Evolutionary conservation across 805 yeast species (phyloP).

Genomic region (Candida nanaspora): DNA sequence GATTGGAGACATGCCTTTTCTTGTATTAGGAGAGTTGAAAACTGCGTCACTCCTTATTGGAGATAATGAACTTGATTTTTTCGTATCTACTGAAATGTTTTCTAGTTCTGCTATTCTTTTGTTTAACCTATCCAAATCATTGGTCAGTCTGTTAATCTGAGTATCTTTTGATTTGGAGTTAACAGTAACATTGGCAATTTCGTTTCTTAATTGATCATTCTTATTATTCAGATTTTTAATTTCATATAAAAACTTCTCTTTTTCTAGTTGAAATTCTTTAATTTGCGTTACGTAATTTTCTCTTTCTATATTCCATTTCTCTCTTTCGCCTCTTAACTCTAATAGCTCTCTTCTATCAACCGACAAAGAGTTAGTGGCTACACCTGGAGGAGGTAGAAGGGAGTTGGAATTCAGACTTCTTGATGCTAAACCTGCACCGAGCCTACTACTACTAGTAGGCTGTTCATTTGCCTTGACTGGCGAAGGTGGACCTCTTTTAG

Average conservation of each 20-base stretch:
- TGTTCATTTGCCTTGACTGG: constrained; percentile 44
- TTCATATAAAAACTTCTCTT: constrained; percentile 25
- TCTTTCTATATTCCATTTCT: constrained; percentile 33
- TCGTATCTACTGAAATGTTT: constrained; percentile 19
- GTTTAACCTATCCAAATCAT: constrained; percentile 55
- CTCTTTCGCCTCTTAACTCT: constrained; percentile 46
- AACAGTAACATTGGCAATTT: constrained; percentile 42
- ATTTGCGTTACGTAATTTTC: constrained; percentile 21
- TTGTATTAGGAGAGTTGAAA: not conserved
- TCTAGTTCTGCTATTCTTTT: constrained; percentile 48
- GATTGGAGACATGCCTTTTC: not conserved
- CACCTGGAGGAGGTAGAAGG: constrained; percentile 3
- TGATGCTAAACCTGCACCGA: constrained; percentile 13
- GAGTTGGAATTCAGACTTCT: constrained; percentile 14
- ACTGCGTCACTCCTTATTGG: not conserved
- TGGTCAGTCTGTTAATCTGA: constrained; percentile 50
- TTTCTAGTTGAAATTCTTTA: constrained; percentile 22
- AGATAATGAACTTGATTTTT: not conserved
- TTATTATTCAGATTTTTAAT: constrained; percentile 26
- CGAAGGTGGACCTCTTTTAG: constrained; percentile 65
- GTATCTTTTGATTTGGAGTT: constrained; percentile 62
- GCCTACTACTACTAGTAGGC: constrained; percentile 9
- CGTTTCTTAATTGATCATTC: constrained; percentile 38
- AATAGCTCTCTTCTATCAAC: constrained; percentile 40
- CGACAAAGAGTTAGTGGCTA: constrained; percentile 6